Evolutionary conservation across 2,329 filamentous ascomycete genomes (phyloP).

Genomic region (Aspergillus fijiensis): DNA sequence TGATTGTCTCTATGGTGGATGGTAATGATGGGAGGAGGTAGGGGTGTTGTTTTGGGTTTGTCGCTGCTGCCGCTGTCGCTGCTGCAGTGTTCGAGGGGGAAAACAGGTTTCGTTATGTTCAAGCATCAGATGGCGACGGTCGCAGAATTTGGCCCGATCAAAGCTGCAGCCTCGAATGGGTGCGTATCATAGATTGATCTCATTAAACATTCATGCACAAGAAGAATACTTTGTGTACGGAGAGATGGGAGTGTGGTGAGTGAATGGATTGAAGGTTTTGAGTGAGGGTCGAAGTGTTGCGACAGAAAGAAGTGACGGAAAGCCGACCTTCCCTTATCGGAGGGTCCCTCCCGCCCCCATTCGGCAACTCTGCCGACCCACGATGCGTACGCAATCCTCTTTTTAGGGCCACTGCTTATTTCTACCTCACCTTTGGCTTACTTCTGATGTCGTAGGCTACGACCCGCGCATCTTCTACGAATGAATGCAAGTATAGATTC

Average conservation of each 20-base stretch:
- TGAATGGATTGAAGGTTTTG: background rate
- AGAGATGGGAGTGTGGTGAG: background rate
- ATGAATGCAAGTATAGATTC: background rate
- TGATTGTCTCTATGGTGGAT: conserved; percentile 7
- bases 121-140: background rate
- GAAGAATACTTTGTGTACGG: too few species aligned
- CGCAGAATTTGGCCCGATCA: background rate
- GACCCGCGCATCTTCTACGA: background rate
- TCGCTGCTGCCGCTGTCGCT: background rate
- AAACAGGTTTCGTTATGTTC: background rate
- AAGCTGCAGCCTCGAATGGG: background rate
- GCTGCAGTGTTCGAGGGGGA: background rate
- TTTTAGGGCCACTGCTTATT: conserved; percentile 3
- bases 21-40: too few species aligned
- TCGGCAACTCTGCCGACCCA: conserved; percentile 10
- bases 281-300: background rate
- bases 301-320: background rate
- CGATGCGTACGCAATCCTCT: background rate
- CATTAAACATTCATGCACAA: background rate
- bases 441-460: background rate
- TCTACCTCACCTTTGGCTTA: background rate
- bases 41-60: background rate
- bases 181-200: background rate
- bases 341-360: conserved; percentile 3
- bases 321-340: background rate